Base-by-base conservation (phyloP, 1,284 basidiomycete genomes). In the Ganoderma boninense region DNA sequence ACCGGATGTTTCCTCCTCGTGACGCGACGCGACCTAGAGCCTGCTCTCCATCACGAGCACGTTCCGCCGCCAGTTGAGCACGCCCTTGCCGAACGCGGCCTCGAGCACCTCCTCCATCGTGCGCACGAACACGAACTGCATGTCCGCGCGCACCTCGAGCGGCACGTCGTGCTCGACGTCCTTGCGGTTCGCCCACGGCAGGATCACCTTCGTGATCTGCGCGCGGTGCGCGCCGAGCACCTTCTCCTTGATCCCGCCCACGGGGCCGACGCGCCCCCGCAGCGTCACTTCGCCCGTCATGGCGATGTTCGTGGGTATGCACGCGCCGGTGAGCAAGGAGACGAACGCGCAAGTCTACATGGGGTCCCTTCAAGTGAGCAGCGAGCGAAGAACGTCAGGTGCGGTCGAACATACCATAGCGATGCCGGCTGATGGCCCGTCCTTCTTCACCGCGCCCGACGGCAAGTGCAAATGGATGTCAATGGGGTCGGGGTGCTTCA, bases 391-490 rank as follows among this genome's bases (percentile, higher is more conserved):
- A n/a, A 43, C 14, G 63, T 32, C 29, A 13, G 13, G 7, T 7
- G 29, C 35, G 56, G 20, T 11, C 46, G 40, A 40, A 68, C 71
- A 49, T 69, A 93, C 92, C 91, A 97, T 95, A 1, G 95, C 95
- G 23, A 97, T 87, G 5, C 96, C 96, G 0, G 96, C 95, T 75
- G 92, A 94, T 0, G 95, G 95, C 0, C 96, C 96, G 78, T 97
- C 96, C 83, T 97, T 97, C 85, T 92, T 95, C 79, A 95, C 92
- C 1, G 94, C 93, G 1, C 95, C 95, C 0, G 92, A 88, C 1
- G 95, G 95, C 52, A 97, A 83, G 78, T 97, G 96, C n/a, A 97
- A 82, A 76, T 97, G 96, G 13, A 97, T 85, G 77, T 97, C 95
- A 67, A 95, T 89, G 52, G 84, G 79, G 67, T 91, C 85, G 0